Base-by-base conservation (phyloP, 352 stramenopile genomes). In the Salisapilia sapeloensis region DNA sequence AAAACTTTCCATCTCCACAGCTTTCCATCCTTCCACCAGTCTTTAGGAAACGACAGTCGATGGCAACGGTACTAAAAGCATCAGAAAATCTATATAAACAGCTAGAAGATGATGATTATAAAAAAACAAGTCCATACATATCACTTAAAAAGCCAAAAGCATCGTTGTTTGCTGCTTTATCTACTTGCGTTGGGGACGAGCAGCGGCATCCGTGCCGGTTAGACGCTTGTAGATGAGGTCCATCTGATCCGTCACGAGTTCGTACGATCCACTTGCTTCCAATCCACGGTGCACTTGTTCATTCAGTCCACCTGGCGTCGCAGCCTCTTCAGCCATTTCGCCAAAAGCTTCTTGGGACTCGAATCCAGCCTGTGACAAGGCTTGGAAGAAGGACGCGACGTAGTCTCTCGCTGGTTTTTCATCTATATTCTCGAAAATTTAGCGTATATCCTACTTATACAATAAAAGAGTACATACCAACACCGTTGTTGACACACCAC, bases 401-500 rank as follows among this genome's bases (percentile, higher is more conserved):
- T 76, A 90, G 43, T 72, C 64, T 22, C 75, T 70, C 28, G 75
- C 83, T 21, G 69, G 60, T 24, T 74, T 40, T 19, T 79, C 55
- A 11, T 55, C 72, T 81, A 33, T 21, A 44, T 2, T 13, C 13
- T 24, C 2, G 13, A 34, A 31, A 24, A 41, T 16, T n/a, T 3
- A 40, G 11, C 15, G 28, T 26, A 36, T 9, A 22, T 3, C 27
- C 8, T 18, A 37, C 3, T 4, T 4, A 30, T 29, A 6, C 8
- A 29, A 38, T 9, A 29, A 35, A 29, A 17, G 1, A 35, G n/a
- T 2, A 75, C 63, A 21, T 57, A 84, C 67, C 69, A 26, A 90
- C 75, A 31, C 75, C 75, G 44, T 90, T 90, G 46, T 55, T 77
- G 36, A 83, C 63, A 47, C 71, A 86, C 75, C 75, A 90, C 50